phyloP scores from a whole-genome alignment of 352 stramenopile species.

The Phytophthora brassicae region DNA sequence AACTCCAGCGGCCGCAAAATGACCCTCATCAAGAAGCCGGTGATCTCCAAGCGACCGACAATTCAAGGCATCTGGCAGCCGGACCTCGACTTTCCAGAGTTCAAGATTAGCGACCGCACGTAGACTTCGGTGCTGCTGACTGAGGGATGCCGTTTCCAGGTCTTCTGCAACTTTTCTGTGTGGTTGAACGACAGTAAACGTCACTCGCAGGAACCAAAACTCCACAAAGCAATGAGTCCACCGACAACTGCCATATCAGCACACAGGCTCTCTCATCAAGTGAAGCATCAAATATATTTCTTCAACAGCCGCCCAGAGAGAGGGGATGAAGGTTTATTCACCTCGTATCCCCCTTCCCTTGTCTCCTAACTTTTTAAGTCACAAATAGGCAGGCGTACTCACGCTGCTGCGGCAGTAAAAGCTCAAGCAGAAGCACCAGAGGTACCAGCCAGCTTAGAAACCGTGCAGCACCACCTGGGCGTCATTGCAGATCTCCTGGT shows the following conservation, averaged over 20 bases:
- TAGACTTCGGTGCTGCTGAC: slow-evolving; percentile 29
- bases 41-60: slow-evolving; percentile 78
- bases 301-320: slow-evolving; percentile 30
- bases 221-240: neutral
- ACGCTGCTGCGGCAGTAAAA: slow-evolving; percentile 11
- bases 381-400: slow-evolving; percentile 7
- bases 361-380: slow-evolving; percentile 24
- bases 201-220: neutral
- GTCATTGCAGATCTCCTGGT: slow-evolving; percentile 98
- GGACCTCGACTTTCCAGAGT: slow-evolving; percentile 83
- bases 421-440: slow-evolving; percentile 10
- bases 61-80: slow-evolving; percentile 89
- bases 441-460: slow-evolving; percentile 86
- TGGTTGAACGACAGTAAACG: neutral
- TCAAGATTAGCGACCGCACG: slow-evolving; percentile 73
- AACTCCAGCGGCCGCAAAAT: slow-evolving; percentile 90
- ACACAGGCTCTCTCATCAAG: slow-evolving; percentile 14
- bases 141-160: neutral
- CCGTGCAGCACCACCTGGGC: slow-evolving; percentile 96
- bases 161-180: too few species aligned
- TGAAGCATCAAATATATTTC: slow-evolving; percentile 53
- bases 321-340: slow-evolving; percentile 1
- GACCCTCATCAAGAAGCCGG: slow-evolving; percentile 83
- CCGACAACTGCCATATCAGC: slow-evolving; percentile 17
- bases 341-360: slow-evolving; percentile 4